phyloP scores from a whole-genome alignment of 2,329 filamentous ascomycete genomes.

The Cladosporium sp. region DNA sequence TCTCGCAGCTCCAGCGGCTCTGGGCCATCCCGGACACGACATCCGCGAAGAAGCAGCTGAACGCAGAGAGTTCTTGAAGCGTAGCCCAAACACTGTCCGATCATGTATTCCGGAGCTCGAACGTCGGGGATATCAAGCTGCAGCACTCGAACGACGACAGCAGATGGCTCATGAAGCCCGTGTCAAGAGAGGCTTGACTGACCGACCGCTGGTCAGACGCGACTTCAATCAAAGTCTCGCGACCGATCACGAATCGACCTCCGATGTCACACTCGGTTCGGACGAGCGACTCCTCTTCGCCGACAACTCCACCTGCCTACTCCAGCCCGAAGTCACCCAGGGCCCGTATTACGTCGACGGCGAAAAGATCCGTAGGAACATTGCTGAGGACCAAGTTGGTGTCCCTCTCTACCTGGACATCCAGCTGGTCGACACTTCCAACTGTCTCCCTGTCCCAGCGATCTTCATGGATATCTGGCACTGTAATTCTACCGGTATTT shows the following conservation, averaged over 20 bases:
- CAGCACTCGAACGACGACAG: slow-evolving; percentile 27
- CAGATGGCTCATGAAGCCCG: slow-evolving; percentile 25
- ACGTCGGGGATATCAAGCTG: slow-evolving; percentile 24
- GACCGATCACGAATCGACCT: slow-evolving; percentile 24
- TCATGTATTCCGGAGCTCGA: slow-evolving; percentile 24
- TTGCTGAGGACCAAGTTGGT: slow-evolving; percentile 43
- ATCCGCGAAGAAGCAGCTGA: slow-evolving; percentile 27
- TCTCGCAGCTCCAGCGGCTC: not conserved
- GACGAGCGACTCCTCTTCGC: slow-evolving; percentile 22
- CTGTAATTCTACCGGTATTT: slow-evolving; percentile 49
- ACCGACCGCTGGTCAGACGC: slow-evolving; percentile 24
- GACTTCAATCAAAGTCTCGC: slow-evolving; percentile 25
- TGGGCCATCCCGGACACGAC: slow-evolving; percentile 27
- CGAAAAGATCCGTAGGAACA: slow-evolving; percentile 39
- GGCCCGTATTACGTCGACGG: slow-evolving; percentile 38
- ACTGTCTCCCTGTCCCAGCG: slow-evolving; percentile 43
- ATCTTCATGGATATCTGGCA: slow-evolving; percentile 48
- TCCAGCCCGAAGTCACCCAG: slow-evolving; percentile 29
- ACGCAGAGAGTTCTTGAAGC: slow-evolving; percentile 24
- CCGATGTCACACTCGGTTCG: slow-evolving; percentile 25
- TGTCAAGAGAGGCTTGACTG: slow-evolving; percentile 24
- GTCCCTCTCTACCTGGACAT: slow-evolving; percentile 44
- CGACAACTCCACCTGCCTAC: slow-evolving; percentile 28
- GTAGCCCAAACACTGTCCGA: slow-evolving; percentile 25
- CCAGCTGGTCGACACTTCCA: slow-evolving; percentile 45